Evolutionary conservation across 176 grass and related monocot species (phyloP), one percentile per base, ranked within the genome.

Genomic region (Miscanthus lutarioriparius): DNA sequence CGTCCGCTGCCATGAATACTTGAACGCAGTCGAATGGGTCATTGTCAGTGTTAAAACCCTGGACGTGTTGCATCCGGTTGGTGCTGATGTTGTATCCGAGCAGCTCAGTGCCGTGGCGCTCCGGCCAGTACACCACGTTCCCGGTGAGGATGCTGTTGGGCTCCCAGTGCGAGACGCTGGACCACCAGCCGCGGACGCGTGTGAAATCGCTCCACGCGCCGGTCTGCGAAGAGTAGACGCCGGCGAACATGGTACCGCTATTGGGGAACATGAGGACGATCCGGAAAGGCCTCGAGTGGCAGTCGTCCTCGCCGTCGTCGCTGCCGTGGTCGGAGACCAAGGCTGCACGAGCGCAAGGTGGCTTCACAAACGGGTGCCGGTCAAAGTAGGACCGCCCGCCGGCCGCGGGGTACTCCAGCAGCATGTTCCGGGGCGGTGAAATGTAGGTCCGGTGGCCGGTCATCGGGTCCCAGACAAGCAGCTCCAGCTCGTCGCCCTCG

Each of bases 221-320:
- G 64, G 28, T 45, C n/a, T 45, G 22, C n/a, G 35, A 69, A 19
- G 39, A 72, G 69, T 72, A 72, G n/a, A 44, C 12, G 10, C 39
- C n/a, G 12, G 69, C 69, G 69, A 72, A 40, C 69, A 44, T 72
- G 69, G 11, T 15, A 40, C n/a, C n/a, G 2, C 22, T 6, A n/a
- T n/a, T n/a, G n/a, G n/a, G n/a, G n/a, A 40, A 70, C 69, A 44
- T 44, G 69, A 72, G 38, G 39, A 45, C 69, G n/a, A 72, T 40
- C 12, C 5, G 40, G 39, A 45, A 72, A 26, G 69, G 69, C 69
- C 69, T 72, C 36, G 69, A 72, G 69, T n/a, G 19, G 37, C 40
- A 45, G 39, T 45, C 38, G n/a, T 72, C 67, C 14, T 30, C 27
- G 17, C 22, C 22, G 17, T 10, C 67, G 30, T 8, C 30, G 37